Conservation (phyloP, 768 basidiomycete species). For the Leccinum longicurvipes region DNA sequence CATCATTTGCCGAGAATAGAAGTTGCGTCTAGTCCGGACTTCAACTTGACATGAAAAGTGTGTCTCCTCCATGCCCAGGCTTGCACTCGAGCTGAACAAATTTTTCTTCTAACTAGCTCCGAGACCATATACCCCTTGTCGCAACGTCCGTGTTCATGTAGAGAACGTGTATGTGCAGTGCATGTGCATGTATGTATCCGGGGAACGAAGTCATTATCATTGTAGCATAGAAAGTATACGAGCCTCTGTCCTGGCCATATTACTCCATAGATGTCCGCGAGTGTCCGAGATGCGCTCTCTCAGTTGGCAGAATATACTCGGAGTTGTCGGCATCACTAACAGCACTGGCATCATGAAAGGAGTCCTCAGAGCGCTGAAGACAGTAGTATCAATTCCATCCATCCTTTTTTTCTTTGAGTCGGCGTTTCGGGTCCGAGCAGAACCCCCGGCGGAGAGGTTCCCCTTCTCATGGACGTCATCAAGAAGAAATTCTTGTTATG, state of each 20-base stretch:
- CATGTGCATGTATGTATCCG: no score
- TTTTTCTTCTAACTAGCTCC: background rate
- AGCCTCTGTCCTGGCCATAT: background rate
- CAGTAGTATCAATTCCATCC: background rate
- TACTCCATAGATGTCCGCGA: background rate
- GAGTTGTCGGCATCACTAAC: no score
- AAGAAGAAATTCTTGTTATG: no score
- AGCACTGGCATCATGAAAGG: no score
- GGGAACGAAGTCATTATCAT: background rate
- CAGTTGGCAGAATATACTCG: background rate
- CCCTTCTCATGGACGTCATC: no score
- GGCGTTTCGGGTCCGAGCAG: no score
- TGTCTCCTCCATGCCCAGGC: background rate
- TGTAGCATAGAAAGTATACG: background rate
- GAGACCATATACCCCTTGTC: background rate
- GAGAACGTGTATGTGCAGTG: no score
- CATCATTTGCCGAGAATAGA: background rate
- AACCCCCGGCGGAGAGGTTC: no score
- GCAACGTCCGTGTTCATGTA: background rate
- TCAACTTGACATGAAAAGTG: background rate
- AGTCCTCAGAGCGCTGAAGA: background rate
- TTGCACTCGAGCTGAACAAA: background rate
- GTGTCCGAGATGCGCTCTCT: background rate
- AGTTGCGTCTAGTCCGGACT: background rate
- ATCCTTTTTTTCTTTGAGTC: background rate